Evolutionary conservation across 192 early-diverging fungal species (phyloP), one percentile per base, ranked within the genome.

Genomic region (Gamsiella multidivaricata): DNA sequence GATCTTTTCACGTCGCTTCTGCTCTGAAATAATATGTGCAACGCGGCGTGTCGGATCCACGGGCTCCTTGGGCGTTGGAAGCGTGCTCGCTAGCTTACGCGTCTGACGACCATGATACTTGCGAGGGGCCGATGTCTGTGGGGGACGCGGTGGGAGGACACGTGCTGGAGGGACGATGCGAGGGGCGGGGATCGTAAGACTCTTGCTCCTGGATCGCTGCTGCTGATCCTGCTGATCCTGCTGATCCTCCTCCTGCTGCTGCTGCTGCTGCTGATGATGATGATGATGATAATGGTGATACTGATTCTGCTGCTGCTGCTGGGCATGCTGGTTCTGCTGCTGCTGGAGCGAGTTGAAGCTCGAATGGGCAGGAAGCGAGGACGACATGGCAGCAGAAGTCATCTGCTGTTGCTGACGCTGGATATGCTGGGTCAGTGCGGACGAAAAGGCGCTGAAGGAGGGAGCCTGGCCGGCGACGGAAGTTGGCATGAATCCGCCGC

Each of bases 1-100:
- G 29, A 83, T 83, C 67, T 83, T 83, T 34, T 80, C 79, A 17
- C 82, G 57, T 9, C 82, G 61, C 63, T 83, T 83, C 62, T 83
- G 79, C 56, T 83, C 82, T 8, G 72, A 75, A 18, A 80, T 61
- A 25, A 83, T 83, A 41, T 83, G 82, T 1, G 82, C 82, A 1
- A 80, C 63, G 18, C 82, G 60, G 26, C 82, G 82, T 23, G 69
- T 78, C 3, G 81, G 81, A 36, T 63, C 74, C 1, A 69, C 31
- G 14, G 51, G 45, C 5, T 78, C 74, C 25, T 78, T 78, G 12
- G 63, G 32, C 0, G 23, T 23, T 12, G 64, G 50, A 5, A 26
- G 12, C 18, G 59, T 51, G 0, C 9, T 52, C 0, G 74, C 65
- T 20, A 64, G 18, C 54, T 78, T 78, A 39, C 74, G 74, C 20